These are phyloP conservation scores for Quercus tomentella DNA, from an alignment of 331 rosid genomes.

Conservation along the genomic window DNA sequence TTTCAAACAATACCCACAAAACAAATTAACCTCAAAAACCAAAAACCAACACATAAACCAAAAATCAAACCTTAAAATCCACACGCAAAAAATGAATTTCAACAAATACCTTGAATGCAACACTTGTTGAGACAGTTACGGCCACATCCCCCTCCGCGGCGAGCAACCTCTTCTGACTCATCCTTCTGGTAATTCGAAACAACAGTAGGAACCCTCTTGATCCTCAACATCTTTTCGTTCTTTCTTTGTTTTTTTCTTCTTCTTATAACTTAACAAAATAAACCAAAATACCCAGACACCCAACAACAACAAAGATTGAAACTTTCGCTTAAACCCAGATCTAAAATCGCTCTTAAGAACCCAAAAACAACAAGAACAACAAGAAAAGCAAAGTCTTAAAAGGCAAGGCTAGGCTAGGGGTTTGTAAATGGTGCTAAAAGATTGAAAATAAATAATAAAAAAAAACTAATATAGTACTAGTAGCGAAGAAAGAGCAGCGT, in stretches of 20 bases:
- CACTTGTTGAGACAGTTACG: constrained; percentile 76
- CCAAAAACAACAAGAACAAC: not conserved
- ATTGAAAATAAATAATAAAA: too few species aligned
- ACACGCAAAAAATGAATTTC: not conserved
- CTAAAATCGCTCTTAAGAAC: constrained; percentile 12
- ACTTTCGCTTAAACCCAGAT: constrained; percentile 10
- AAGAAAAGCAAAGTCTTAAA: too few species aligned
- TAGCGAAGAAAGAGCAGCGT: not conserved
- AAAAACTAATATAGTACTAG: not conserved
- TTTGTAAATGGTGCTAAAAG: too few species aligned
- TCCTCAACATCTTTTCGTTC: constrained; percentile 55
- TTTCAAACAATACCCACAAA: not conserved
- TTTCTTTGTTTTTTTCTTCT: not conserved
- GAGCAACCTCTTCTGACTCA: constrained; percentile 47
- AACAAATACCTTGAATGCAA: constrained; percentile 68
- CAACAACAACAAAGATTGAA: not conserved
- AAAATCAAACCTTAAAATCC: not conserved
- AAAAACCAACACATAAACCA: not conserved
- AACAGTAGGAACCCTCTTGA: constrained; percentile 92
- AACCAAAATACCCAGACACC: not conserved
- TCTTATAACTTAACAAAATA: not conserved
- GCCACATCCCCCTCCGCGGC: constrained; percentile 68
- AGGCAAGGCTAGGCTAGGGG: not conserved
- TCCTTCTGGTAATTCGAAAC: constrained; percentile 93
- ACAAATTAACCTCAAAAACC: not conserved